These are phyloP conservation scores for Pseudogymnoascus sp. DNA, from an alignment of 2,329 filamentous ascomycete species.

Conservation along the genomic window DNA sequence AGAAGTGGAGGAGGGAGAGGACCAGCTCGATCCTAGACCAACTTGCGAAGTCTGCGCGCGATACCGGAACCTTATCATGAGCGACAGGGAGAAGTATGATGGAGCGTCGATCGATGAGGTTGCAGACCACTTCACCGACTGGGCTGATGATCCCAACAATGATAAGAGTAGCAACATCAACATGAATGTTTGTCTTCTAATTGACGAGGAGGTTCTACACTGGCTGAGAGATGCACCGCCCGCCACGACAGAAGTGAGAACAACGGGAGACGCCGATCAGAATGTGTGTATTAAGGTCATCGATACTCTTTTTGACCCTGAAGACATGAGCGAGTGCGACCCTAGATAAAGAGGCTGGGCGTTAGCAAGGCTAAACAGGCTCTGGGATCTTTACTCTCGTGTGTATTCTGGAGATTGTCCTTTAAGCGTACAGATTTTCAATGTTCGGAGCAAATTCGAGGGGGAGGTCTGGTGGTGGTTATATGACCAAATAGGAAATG, in stretches of 20 bases:
- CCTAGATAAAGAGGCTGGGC: constrained; percentile 8
- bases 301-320: constrained; percentile 9
- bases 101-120: background rate
- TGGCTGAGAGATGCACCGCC: background rate
- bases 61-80: background rate
- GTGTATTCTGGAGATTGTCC: background rate
- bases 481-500: background rate
- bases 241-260: background rate
- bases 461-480: background rate
- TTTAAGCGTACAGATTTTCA: background rate
- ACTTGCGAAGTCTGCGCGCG: background rate
- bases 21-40: background rate
- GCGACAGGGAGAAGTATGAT: constrained; percentile 5
- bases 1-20: background rate
- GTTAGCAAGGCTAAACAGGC: background rate
- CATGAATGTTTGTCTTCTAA: constrained; percentile 7
- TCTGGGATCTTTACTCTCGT: background rate
- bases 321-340: background rate
- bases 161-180: background rate
- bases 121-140: background rate
- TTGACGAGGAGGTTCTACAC: background rate
- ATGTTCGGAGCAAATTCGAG: background rate
- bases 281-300: constrained; percentile 10
- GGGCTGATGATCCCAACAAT: background rate
- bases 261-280: background rate